Conservation (phyloP, 495 filamentous ascomycete genomes). For the Penicillium alfredii region DNA sequence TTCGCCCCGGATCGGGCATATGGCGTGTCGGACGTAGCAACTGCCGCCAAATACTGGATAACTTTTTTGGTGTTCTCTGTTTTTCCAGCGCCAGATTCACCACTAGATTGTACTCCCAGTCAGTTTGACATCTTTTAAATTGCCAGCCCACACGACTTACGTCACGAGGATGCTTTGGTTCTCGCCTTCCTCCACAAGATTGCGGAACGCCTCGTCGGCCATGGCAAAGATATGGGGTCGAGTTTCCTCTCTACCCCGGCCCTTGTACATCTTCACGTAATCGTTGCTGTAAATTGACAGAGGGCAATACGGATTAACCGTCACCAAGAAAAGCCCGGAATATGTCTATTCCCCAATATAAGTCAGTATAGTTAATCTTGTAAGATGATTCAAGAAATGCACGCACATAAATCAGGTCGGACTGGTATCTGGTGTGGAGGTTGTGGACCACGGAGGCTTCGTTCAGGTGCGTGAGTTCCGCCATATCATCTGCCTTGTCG, state of each 20-base stretch:
- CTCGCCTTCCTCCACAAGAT: slow-evolving; percentile 87
- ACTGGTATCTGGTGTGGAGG: slow-evolving; percentile 84
- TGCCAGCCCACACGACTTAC: slow-evolving; percentile 29
- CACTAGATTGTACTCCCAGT: too few species aligned
- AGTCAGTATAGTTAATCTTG: slow-evolving; percentile 4
- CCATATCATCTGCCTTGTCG: slow-evolving; percentile 99
- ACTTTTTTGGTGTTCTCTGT: slow-evolving; percentile 99
- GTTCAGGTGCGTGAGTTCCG: slow-evolving; percentile 94
- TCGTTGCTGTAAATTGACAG: slow-evolving; percentile 95
- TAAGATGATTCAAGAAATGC: not conserved
- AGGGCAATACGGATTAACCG: slow-evolving; percentile 93
- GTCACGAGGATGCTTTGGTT: slow-evolving; percentile 98
- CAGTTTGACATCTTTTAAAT: too few species aligned
- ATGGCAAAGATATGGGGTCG: slow-evolving; percentile 98
- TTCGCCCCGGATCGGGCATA: slow-evolving; percentile 54
- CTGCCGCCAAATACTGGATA: slow-evolving; percentile 95
- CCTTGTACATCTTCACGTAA: slow-evolving; percentile 95
- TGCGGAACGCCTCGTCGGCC: slow-evolving; percentile 96
- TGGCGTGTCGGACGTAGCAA: slow-evolving; percentile 76
- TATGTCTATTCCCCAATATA: slow-evolving; percentile 58
- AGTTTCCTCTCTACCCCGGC: slow-evolving; percentile 81
- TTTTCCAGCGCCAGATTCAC: slow-evolving; percentile 97
- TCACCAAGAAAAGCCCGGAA: slow-evolving; percentile 93
- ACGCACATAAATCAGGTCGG: slow-evolving; percentile 86
- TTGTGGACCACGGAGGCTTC: slow-evolving; percentile 98